phyloP scores from a whole-genome alignment of 2,329 filamentous ascomycete species.

The Lasiodiplodia citricola region DNA sequence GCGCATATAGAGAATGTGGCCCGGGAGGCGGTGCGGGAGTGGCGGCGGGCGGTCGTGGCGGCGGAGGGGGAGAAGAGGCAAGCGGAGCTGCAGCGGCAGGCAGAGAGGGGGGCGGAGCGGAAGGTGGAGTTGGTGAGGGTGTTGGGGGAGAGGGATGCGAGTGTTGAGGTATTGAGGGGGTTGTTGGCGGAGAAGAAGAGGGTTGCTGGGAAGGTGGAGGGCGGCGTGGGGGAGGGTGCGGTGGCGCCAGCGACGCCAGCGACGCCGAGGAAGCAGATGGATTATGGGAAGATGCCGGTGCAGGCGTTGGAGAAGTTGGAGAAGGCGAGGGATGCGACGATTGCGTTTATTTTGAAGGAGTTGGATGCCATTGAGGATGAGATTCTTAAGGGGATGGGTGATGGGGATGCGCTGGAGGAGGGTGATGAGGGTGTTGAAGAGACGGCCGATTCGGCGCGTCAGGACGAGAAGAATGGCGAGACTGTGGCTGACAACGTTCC shows the following conservation, averaged over 20 bases:
- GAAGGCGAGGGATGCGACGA: constrained; percentile 59
- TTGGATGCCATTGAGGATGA: constrained; percentile 56
- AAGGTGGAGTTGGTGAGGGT: constrained; percentile 44
- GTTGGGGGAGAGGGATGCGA: constrained; percentile 52
- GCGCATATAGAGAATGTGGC: constrained; percentile 58
- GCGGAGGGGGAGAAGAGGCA: constrained; percentile 39
- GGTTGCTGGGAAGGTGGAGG: background rate
- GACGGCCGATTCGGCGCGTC: background rate
- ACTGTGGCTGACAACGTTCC: background rate
- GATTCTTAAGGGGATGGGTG: constrained; percentile 3
- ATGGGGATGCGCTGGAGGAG: background rate
- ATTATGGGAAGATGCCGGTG: constrained; percentile 51
- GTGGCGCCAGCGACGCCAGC: constrained; percentile 35
- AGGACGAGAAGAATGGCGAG: background rate
- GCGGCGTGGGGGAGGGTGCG: constrained; percentile 27
- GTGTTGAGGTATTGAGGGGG: constrained; percentile 53
- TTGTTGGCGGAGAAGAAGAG: constrained; percentile 51
- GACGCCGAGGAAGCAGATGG: constrained; percentile 38
- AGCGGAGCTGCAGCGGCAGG: constrained; percentile 6
- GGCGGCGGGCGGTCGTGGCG: constrained; percentile 33
- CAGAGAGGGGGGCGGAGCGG: constrained; percentile 29
- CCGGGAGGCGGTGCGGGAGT: constrained; percentile 51
- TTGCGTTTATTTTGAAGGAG: constrained; percentile 58
- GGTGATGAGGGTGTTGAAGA: background rate
- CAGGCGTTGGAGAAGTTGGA: constrained; percentile 50